Base-by-base conservation (phyloP, 345 rosid species). In the Abelmoschus esculentus region DNA sequence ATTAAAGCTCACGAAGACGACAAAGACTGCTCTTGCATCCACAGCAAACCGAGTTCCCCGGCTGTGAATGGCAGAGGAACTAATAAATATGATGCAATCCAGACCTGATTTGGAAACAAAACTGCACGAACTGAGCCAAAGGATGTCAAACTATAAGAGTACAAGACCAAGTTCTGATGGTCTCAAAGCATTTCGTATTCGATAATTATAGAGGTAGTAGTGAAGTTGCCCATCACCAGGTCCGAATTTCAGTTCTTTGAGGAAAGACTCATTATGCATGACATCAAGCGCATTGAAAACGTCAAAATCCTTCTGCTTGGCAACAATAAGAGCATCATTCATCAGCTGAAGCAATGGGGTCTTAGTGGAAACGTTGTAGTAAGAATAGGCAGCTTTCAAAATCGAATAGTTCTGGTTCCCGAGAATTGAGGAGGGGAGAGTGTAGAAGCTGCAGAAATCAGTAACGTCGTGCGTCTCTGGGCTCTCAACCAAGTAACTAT, bases 141-240 rank as follows among this genome's bases (percentile, higher is more conserved):
- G 54, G 3, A 46, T 7, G 26, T 18, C 38, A 53, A 72, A 72
- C 80, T 87, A 93, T 70, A 93, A 75, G 73, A 93, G 96, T 42
- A 93, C 92, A 60, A 90, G 93, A 60, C 98, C 97, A 56, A 93
- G 96, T 72, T 91, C 90, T 1, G 93, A 74, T 46, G 98, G 79
- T 76, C 77, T 79, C 81, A 93, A 72, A 2, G 90, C 81, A 42
- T 77, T 77, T 73, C 61, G 78, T n/a, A 86, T 11, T 42, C 93
- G 88, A 71, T 90, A 91, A 66, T 93, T 93, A 17, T 89, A 93
- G 58, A 91, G 89, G 71, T 93, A 91, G 77, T 91, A 91, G 80
- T 89, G 98, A 68, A 91, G 97, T 65, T 93, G 93, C 54, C 98
- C 97, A 76, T 87, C 96, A 59, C 98, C 96, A 9, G 97, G 97